Base-by-base conservation (phyloP, 129 eudicot genomes). In the Lactuca saligna region DNA sequence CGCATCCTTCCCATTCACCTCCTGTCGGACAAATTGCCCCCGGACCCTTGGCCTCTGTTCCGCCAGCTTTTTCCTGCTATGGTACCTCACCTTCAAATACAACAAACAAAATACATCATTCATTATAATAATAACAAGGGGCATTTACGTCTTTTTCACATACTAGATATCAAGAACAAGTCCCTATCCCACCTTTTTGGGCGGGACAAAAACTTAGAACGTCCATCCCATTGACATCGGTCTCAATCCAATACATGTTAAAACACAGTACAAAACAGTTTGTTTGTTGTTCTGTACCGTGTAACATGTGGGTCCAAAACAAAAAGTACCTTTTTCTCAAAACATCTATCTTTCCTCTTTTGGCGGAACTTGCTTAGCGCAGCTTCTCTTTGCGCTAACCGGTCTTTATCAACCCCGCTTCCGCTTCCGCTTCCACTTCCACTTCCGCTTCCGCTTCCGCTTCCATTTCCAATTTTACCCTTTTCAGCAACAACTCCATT, bases 341-440 rank as follows among this genome's bases (percentile, higher is more conserved):
- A 86, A 87, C 92, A 86, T 81, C 93, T 86, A 49, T 81, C 87
- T 74, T 89, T 89, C 74, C 92, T 79, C 79, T 89, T 89, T 68
- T 75, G 84, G 29, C 89, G 87, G 61, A 83, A 86, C 63, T 86
- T 89, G 17, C 41, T 61, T 57, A 89, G 74, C 33, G 96, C 92
- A 3, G 87, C 90, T 56, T 80, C 90, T 70, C 92, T 76, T 39
- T 65, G 88, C 10, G 89, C 83, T 57, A 66, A 74, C 11, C 71
- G 78, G 65, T 68, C 80, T 68, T 79, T 89, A 69, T 83, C 89
- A 35, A 79, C 74, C 65, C 78, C 82, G n/a, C 61, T 77, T 58
- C 82, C 80, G 44, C 82, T 77, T 42, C 85, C 87, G 34, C 69
- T 68, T 4, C 68, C 69, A 59, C 72, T 70, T 38, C 80, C 78